Percentiles rank a stretch among this genome's conserved stretches.
Evolutionary conservation across 164 flowering plant genomes (phyloP).

Genomic region (Warburgia ugandensis): DNA sequence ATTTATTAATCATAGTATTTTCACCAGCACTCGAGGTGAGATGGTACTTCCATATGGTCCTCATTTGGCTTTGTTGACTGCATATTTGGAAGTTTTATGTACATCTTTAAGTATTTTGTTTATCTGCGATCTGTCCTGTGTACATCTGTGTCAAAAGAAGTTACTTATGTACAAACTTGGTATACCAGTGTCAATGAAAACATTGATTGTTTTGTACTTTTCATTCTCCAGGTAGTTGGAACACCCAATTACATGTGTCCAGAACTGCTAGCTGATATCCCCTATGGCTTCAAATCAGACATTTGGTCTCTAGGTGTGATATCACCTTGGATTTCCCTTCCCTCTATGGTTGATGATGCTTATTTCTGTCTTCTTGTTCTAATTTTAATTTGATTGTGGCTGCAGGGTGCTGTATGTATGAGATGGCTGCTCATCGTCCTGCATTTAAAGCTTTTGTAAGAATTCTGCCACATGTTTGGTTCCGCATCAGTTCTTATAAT

Average conservation of each 20-base stretch:
- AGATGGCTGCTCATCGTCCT: constrained; percentile 99
- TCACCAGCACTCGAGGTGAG: no score
- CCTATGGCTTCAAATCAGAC: constrained; percentile 98
- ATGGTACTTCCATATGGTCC: no score
- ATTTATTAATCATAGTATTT: no score
- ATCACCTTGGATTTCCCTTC: not conserved
- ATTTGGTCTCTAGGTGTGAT: constrained; percentile 93
- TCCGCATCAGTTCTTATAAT: not conserved
- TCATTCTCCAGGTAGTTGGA: constrained; percentile 75
- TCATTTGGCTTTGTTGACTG: no score
- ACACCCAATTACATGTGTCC: constrained; percentile 99
- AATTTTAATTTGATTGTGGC: constrained; percentile 17
- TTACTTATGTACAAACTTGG: no score
- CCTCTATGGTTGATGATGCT: not conserved
- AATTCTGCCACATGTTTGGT: not conserved
- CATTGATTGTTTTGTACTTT: not conserved
- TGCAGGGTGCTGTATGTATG: constrained; percentile 97
- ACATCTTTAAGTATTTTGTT: no score
- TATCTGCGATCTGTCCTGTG: not conserved
- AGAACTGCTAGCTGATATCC: constrained; percentile 96
- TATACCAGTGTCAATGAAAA: no score
- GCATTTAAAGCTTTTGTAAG: constrained; percentile 99
- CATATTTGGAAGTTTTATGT: no score
- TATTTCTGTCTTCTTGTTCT: not conserved
- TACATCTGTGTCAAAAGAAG: no score